Evolutionary conservation across 2,329 filamentous ascomycete genomes (phyloP), one percentile per base, ranked within the genome.

Genomic region (Alternaria sp.): DNA sequence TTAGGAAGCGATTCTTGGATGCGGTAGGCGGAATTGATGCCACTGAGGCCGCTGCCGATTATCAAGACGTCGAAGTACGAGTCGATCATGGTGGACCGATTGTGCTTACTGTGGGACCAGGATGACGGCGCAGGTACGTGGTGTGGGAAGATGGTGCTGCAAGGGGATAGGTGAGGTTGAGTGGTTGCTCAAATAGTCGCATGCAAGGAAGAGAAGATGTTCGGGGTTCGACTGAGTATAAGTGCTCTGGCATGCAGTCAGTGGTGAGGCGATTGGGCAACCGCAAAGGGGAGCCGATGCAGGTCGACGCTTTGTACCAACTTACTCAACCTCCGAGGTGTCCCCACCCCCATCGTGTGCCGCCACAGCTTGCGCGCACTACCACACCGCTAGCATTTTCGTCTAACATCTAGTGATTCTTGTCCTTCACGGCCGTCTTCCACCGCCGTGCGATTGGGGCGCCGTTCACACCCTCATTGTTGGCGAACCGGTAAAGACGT

Each of bases 21-120:
- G n/a, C 88, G 86, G 69, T 93, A 92, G 13, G 85, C 90, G 11
- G 87, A 82, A 66, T 92, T 92, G 78, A 93, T 89, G 52, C 90
- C 90, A 5, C 88, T 89, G 53, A 93, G 86, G 10, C 90, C 90
- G 2, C 89, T 89, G 11, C 90, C 90, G 51, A 93, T 78, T 65
- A 93, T 86, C 67, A 91, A 61, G 28, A 81, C 70, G 65, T 82
- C 80, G 64, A 75, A 80, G 40, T 61, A 62, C 14, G 56, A 55
- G 48, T 64, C 67, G 61, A 68, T 70, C 56, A 59, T 59, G 26
- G 23, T 28, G 52, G 39, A 50, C 48, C 10, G 26, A 13, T 10
- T 37, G 28, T 42, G 48, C 21, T 17, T 21, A 31, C 31, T 34
- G 13, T 44, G 23, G 33, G 17, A 24, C 14, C 17, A 10, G 17